phyloP scores from a whole-genome alignment of 768 basidiomycete genomes.

The Leucocoprinus leucothites region DNA sequence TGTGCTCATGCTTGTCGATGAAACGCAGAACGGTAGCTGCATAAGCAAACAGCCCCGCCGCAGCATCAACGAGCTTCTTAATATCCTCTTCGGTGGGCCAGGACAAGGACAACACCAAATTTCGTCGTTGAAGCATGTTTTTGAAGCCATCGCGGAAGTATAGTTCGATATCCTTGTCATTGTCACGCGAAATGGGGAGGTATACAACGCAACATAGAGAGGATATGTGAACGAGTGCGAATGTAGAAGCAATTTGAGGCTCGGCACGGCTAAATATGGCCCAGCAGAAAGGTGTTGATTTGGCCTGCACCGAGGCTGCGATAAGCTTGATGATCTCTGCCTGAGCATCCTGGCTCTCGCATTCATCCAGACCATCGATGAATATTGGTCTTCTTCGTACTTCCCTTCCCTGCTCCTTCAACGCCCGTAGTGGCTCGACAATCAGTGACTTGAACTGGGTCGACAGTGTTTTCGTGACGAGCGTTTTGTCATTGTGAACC shows the following conservation, averaged over 20 bases:
- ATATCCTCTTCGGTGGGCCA: no score
- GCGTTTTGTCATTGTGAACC: not conserved
- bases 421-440: not conserved
- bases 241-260: not conserved
- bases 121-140: no score
- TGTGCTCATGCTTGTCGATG: constrained; percentile 16
- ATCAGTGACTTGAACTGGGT: not conserved
- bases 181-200: not conserved
- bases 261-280: constrained; percentile 1
- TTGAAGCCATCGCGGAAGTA: no score
- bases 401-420: not conserved
- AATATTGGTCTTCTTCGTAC: not conserved
- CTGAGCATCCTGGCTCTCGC: not conserved
- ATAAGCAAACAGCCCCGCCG: constrained; percentile 22
- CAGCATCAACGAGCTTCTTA: constrained; percentile 15
- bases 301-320: not conserved
- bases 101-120: no score
- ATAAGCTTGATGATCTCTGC: constrained; percentile 3
- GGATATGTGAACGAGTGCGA: not conserved
- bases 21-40: constrained; percentile 27
- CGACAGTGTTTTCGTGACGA: not conserved
- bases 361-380: not conserved
- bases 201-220: no score
- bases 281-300: not conserved
- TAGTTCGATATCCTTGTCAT: constrained; percentile 1